Conservation (phyloP, 2,329 filamentous ascomycete genomes). For the Fusarium liriodendri region DNA sequence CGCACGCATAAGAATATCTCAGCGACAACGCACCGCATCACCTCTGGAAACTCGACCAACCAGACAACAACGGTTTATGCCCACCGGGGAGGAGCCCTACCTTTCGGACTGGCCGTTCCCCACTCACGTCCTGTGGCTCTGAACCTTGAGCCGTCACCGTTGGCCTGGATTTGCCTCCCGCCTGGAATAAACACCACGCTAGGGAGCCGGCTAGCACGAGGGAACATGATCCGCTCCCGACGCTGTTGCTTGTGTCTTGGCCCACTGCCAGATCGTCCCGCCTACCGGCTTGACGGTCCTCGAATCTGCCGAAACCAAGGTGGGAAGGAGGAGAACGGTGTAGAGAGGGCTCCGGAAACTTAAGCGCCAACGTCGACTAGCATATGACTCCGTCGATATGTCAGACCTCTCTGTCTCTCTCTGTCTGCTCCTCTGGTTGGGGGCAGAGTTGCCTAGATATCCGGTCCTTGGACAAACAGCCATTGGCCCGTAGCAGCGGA, state of each 20-base stretch:
- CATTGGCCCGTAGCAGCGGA: neutral
- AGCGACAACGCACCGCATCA: neutral
- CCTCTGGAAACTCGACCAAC: neutral
- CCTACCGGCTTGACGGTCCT: neutral
- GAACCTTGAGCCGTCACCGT: constrained; percentile 14
- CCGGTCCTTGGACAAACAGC: neutral
- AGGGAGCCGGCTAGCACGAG: neutral
- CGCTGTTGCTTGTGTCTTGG: neutral
- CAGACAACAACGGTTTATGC: neutral
- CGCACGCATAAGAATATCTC: neutral
- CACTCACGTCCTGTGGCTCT: neutral
- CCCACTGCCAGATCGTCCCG: neutral
- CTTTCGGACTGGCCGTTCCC: constrained; percentile 6
- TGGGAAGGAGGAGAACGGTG: neutral
- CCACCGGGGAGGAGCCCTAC: neutral
- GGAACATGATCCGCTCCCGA: neutral
- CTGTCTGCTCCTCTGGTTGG: neutral
- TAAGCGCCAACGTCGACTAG: neutral
- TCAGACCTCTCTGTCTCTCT: neutral
- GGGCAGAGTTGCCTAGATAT: neutral
- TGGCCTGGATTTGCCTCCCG: neutral
- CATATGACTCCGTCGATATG: neutral
- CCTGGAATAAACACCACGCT: neutral
- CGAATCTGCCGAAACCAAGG: neutral
- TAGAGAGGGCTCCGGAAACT: neutral